Evolutionary conservation across 352 stramenopile genomes (phyloP), one percentile per base, ranked within the genome.

Genomic region (Globisporangium paddicum): DNA sequence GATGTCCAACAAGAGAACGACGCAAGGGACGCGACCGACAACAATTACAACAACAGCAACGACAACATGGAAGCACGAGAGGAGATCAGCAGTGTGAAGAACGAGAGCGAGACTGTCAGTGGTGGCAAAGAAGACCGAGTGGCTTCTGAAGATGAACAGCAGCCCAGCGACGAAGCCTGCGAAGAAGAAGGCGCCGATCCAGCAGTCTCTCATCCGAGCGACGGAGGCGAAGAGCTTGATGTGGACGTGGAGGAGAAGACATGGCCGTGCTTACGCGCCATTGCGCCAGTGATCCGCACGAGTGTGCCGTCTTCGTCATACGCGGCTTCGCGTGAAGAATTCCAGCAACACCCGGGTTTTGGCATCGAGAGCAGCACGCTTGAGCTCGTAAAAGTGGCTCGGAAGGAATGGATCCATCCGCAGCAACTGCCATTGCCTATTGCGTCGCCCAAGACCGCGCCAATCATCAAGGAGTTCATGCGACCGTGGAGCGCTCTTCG

Each of bases 391-490:
- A 26, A 25, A 25, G 40, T 68, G 7, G 32, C 25, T 16, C 48
- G 44, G 8, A 60, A 56, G 19, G 35, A 57, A 26, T 61, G 46
- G 48, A 32, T 4, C 13, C 38, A 56, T 1, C 26, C 41, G 23
- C 56, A 55, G 21, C 48, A 40, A 5, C 48, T 79, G 0, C 72
- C 72, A 16, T 34, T 82, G 2, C 62, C 63, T 3, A 57, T 63
- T 4, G 54, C 62, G 0, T 57, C 65, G 0, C 57, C 58, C 21
- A 32, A 49, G 5, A 42, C 66, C 11, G 64, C 70, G 4, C 70
- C 68, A 0, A 79, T 85, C 32, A 57, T 78, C 11, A 64, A 72
- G 0, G 75, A 80, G 21, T 82, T 79, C 52, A 65, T 50, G 35
- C 55, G 70, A 13, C 46, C 61, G 1, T 82, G 72, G 75, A 62